Evolutionary conservation across 139 green algal genomes (phyloP).

Genomic region (Dunaliella primolecta): DNA sequence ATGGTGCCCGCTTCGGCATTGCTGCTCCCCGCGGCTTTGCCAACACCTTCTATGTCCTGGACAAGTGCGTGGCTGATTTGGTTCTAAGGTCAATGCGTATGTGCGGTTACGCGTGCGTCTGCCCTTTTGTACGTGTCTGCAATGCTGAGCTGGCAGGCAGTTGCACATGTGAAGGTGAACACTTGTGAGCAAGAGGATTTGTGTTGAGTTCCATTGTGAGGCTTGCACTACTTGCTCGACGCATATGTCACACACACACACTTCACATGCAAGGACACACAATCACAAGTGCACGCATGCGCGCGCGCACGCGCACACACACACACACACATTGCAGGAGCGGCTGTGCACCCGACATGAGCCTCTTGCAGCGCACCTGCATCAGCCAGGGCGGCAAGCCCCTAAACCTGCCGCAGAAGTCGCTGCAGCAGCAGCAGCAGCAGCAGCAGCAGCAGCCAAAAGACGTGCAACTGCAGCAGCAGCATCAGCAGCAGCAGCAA

Average conservation of each 20-base stretch:
- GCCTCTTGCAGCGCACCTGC: background rate
- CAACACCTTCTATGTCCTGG: constrained; percentile 12
- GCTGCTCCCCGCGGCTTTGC: background rate
- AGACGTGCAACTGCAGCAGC: background rate
- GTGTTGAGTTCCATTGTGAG: no score
- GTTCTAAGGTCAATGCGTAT: no score
- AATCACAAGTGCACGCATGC: background rate
- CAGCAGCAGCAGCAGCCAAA: background rate
- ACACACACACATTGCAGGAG: background rate
- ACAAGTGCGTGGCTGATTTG: background rate
- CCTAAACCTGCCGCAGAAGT: background rate
- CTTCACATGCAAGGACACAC: background rate
- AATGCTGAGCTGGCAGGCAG: no score
- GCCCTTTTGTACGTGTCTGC: no score
- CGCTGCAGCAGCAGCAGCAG: background rate
- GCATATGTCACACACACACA: background rate
- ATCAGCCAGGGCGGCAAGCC: background rate
- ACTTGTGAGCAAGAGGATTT: no score
- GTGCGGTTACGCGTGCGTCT: no score
- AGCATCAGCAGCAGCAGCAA: background rate
- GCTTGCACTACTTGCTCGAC: no score
- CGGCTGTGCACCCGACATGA: background rate
- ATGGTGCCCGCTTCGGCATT: background rate
- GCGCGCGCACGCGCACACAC: background rate
- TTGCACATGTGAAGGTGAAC: no score